phyloP scores from a whole-genome alignment of 345 rosid genomes.

The Eucalyptus pauciflora region DNA sequence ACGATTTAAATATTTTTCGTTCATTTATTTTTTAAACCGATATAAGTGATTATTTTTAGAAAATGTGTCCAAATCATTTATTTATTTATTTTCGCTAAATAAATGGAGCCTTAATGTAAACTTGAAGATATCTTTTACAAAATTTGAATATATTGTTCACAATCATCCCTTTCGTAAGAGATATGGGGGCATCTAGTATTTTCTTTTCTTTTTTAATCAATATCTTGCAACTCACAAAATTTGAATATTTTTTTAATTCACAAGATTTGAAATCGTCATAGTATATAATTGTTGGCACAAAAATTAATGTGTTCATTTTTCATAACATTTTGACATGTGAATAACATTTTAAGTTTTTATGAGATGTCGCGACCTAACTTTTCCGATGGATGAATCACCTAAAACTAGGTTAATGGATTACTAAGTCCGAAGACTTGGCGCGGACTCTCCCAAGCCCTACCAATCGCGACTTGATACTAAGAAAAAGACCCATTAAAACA shows the following conservation, averaged over 20 bases:
- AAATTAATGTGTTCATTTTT: not conserved
- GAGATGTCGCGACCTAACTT: too few relatives aligned
- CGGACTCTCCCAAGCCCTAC: too few relatives aligned
- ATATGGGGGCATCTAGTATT: not conserved
- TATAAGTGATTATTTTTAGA: too few relatives aligned
- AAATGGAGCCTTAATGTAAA: not conserved
- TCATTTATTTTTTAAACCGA: not conserved
- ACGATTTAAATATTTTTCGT: not conserved
- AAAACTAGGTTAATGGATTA: too few relatives aligned
- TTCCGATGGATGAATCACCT: too few relatives aligned
- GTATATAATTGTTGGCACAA: not conserved
- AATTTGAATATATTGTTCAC: not conserved
- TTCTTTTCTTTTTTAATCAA: not conserved
- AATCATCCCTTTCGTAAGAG: not conserved
- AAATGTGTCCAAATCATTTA: too few relatives aligned
- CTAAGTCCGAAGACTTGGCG: too few relatives aligned
- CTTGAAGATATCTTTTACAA: not conserved
- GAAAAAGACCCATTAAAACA: too few relatives aligned
- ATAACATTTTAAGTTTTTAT: not conserved
- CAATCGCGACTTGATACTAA: too few relatives aligned
- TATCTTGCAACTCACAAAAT: not conserved
- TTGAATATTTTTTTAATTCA: not conserved
- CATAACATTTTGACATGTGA: not conserved
- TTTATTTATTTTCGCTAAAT: too few relatives aligned
- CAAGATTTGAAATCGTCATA: not conserved